A percentile compares a stretch with the other conserved stretches of the same genome.
Evolutionary conservation across 352 stramenopile species (phyloP).

Genomic region (Globisporangium barbulae): DNA sequence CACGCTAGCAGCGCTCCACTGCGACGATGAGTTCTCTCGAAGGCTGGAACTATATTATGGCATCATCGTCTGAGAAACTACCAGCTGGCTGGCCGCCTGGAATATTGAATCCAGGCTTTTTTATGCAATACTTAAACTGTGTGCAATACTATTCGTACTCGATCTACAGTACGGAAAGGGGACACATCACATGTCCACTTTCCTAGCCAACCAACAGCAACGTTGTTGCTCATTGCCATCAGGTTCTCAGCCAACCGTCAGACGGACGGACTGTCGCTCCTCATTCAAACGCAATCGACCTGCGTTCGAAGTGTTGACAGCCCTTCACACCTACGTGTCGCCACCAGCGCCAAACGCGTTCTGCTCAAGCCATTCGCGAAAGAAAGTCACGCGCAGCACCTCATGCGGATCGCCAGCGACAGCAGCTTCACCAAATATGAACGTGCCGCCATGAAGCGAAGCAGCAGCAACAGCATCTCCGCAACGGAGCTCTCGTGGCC

Average conservation of each 20-base stretch:
- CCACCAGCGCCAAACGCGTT: neutral
- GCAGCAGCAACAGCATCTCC: neutral
- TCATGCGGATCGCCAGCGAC: constrained; percentile 1
- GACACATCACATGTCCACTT: neutral
- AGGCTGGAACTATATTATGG: too few species aligned
- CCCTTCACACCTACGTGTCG: neutral
- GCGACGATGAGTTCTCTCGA: too few species aligned
- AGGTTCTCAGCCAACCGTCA: neutral
- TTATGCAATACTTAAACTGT: neutral
- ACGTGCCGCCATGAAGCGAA: constrained; percentile 13
- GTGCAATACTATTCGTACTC: neutral
- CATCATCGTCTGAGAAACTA: too few species aligned
- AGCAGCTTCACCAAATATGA: constrained; percentile 10
- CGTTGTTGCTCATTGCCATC: neutral
- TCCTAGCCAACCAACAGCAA: neutral
- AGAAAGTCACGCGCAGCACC: neutral
- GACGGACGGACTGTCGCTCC: neutral
- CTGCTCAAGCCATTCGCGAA: constrained; percentile 5
- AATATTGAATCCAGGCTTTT: neutral
- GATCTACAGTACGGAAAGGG: neutral
- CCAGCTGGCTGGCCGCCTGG: too few species aligned
- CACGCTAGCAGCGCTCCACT: too few species aligned
- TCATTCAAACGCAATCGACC: neutral
- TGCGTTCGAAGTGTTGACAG: neutral
- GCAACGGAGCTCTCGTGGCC: neutral